These are phyloP conservation scores for Cryptococcus sp. DNA, from an alignment of 1,284 basidiomycete genomes.

Conservation along the genomic window DNA sequence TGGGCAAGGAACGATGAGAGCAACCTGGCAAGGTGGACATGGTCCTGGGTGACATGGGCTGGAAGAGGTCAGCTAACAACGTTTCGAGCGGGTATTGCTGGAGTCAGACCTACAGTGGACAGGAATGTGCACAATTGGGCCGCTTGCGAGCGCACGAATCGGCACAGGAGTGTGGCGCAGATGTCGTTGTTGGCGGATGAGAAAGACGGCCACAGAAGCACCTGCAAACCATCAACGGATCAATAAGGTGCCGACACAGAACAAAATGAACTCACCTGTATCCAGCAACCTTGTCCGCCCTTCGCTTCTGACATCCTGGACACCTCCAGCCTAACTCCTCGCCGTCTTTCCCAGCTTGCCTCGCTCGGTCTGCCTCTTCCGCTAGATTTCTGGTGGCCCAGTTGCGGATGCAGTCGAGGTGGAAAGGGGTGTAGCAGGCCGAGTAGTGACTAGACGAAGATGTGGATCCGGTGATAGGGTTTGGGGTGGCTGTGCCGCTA, in stretches of 20 bases:
- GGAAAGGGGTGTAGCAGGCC: slow-evolving; percentile 54
- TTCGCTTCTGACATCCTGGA: slow-evolving; percentile 79
- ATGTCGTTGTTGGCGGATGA: slow-evolving; percentile 69
- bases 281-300: slow-evolving; percentile 64
- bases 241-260: neutral
- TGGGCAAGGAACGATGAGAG: slow-evolving; percentile 63
- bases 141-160: slow-evolving; percentile 71
- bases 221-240: slow-evolving; percentile 52
- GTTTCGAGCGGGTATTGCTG: neutral
- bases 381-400: slow-evolving; percentile 75
- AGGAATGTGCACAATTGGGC: slow-evolving; percentile 64
- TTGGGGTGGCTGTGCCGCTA: slow-evolving; percentile 17
- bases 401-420: slow-evolving; percentile 64
- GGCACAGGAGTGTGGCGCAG: slow-evolving; percentile 81
- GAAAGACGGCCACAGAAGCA: slow-evolving; percentile 79
- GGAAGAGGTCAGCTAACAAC: neutral
- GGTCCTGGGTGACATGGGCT: slow-evolving; percentile 69
- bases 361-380: slow-evolving; percentile 55
- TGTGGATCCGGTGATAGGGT: slow-evolving; percentile 65
- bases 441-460: slow-evolving; percentile 51
- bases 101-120: slow-evolving; percentile 58
- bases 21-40: slow-evolving; percentile 69
- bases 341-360: slow-evolving; percentile 56
- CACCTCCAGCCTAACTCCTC: slow-evolving; percentile 72
- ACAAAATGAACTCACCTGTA: slow-evolving; percentile 62